phyloP scores from a whole-genome alignment of 2,329 filamentous ascomycete species.

The Aspergillus sp. region DNA sequence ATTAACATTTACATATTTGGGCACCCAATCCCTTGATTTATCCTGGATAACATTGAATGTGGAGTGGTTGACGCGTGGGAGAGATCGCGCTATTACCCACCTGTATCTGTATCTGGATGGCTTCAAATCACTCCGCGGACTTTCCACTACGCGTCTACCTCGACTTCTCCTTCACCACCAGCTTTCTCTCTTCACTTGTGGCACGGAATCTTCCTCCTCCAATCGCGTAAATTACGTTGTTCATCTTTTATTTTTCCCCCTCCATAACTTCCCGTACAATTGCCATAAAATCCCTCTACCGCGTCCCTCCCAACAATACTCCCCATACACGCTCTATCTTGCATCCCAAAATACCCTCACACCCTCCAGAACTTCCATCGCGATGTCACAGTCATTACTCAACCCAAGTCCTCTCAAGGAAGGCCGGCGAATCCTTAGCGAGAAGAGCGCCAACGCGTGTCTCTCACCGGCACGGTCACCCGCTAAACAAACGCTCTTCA shows the following conservation, averaged over 20 bases:
- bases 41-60: not conserved
- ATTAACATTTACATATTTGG: not conserved
- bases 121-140: constrained; percentile 1
- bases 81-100: constrained; percentile 8
- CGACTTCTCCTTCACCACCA: not conserved
- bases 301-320: not conserved
- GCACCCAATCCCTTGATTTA: not conserved
- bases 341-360: not conserved
- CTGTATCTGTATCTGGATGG: not conserved
- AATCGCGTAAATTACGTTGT: not conserved
- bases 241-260: not conserved
- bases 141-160: constrained; percentile 8
- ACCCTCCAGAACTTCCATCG: not conserved
- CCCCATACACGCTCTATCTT: not conserved
- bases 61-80: constrained; percentile 9
- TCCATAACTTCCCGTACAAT: not conserved
- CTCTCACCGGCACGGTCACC: constrained; percentile 34
- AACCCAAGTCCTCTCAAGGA: constrained; percentile 36
- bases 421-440: constrained; percentile 40
- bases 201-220: not conserved
- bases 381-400: constrained; percentile 18
- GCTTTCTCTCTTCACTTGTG: not conserved
- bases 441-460: constrained; percentile 44
- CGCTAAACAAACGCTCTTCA: constrained; percentile 27
- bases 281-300: not conserved